These are phyloP conservation scores for Tolypocladium ophioglossoides DNA, from an alignment of 2,329 filamentous ascomycete species.

Conservation along the genomic window DNA sequence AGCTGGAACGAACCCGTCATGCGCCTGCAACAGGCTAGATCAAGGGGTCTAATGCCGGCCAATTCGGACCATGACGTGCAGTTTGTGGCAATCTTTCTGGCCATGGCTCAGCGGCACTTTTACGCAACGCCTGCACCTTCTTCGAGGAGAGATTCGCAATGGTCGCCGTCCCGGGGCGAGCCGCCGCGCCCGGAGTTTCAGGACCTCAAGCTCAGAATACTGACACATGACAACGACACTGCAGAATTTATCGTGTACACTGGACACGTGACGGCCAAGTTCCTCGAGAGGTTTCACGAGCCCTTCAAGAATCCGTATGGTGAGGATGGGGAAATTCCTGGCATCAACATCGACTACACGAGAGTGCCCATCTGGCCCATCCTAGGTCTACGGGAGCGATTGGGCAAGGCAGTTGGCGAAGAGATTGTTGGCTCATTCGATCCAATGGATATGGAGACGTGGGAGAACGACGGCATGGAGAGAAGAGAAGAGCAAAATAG, in stretches of 20 bases:
- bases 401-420: slow-evolving; percentile 40
- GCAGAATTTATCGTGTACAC: slow-evolving; percentile 44
- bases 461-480: slow-evolving; percentile 23
- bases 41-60: slow-evolving; percentile 34
- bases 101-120: slow-evolving; percentile 46
- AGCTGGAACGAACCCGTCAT: slow-evolving; percentile 36
- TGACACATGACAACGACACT: slow-evolving; percentile 38
- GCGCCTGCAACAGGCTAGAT: slow-evolving; percentile 34
- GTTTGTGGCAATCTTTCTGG: slow-evolving; percentile 40
- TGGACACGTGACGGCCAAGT: slow-evolving; percentile 33
- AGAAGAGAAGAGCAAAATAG: slow-evolving; percentile 15
- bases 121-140: slow-evolving; percentile 22
- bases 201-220: slow-evolving; percentile 38
- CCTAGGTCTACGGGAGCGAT: slow-evolving; percentile 41
- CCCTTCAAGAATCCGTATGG: slow-evolving; percentile 28
- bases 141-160: slow-evolving; percentile 14
- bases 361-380: slow-evolving; percentile 44
- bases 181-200: slow-evolving; percentile 24
- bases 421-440: slow-evolving; percentile 37
- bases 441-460: slow-evolving; percentile 32
- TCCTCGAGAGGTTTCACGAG: slow-evolving; percentile 39
- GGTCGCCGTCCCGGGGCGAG: slow-evolving; percentile 9
- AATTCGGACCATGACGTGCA: slow-evolving; percentile 41
- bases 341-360: slow-evolving; percentile 35
- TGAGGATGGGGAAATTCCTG: slow-evolving; percentile 13